Percentiles rank a stretch among this genome's conserved stretches.
phyloP scores from a whole-genome alignment of 2,329 filamentous ascomycete genomes.

The Penicillium hesseltinei region DNA sequence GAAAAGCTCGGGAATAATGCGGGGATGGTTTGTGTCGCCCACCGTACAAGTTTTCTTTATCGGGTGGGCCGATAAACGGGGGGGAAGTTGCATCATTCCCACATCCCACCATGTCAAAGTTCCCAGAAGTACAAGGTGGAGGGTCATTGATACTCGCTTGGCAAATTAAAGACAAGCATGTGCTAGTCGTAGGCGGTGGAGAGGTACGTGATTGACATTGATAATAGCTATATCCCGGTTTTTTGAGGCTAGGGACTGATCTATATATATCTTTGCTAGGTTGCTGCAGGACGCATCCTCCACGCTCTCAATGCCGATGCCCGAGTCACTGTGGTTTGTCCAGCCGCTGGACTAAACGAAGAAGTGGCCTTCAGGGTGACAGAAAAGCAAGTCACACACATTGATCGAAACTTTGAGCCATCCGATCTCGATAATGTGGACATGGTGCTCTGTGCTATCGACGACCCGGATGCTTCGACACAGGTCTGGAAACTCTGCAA shows the following conservation, averaged over 20 bases:
- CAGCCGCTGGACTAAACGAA: conserved; percentile 73
- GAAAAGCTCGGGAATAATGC: conserved; percentile 17
- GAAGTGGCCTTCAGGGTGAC: conserved; percentile 83
- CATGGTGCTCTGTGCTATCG: conserved; percentile 91
- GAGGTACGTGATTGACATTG: conserved; percentile 62
- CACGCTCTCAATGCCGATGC: conserved; percentile 95
- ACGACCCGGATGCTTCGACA: conserved; percentile 87
- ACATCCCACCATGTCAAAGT: conserved; percentile 52
- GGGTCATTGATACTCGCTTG: conserved; percentile 93
- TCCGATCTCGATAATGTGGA: conserved; percentile 76
- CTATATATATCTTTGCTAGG: conserved; percentile 55
- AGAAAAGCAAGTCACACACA: conserved; percentile 71
- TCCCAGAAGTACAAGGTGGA: conserved; percentile 80
- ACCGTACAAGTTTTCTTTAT: conserved; percentile 21
- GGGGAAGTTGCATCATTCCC: conserved; percentile 9
- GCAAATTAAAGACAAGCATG: conserved; percentile 85
- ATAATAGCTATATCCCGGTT: conserved; percentile 12
- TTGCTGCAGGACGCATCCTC: conserved; percentile 89
- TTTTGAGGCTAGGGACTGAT: conserved; percentile 12
- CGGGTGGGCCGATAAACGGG: conserved; percentile 9
- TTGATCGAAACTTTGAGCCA: conserved; percentile 81
- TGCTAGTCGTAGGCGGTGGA: conserved; percentile 91
- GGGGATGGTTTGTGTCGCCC: conserved; percentile 9
- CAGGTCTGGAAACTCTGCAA: conserved; percentile 94
- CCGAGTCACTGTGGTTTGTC: conserved; percentile 80